Evolutionary conservation across 176 grass and related monocot genomes (phyloP), one percentile per base, ranked within the genome.

Genomic region (Aegilops speltoides): DNA sequence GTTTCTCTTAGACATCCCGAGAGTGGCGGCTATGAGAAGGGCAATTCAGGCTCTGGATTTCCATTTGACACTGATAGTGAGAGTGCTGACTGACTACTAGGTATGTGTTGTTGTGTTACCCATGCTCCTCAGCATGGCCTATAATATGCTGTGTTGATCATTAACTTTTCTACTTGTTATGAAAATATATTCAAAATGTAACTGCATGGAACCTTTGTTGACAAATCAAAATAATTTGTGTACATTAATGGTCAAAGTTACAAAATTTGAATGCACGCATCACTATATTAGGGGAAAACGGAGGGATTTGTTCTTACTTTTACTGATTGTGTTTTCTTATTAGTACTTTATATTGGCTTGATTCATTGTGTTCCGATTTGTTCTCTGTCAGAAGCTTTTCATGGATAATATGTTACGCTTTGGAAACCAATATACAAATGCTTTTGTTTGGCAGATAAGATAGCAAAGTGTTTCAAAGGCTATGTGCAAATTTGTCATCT

Each of bases 51-150:
- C 22, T 52, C 65, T 69, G 80, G 64, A 36, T 82, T 82, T 25
- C 80, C 80, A 54, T 82, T 82, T n/a, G 45, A 70, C 45, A 56
- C 65, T 31, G 62, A 48, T 67, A 50, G 24, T 52, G 63, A 37
- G 43, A 50, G 26, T 45, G 43, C 16, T 76, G 45, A 52, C 12
- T 83, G 54, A 71, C 22, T 5, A 73, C 22, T 73, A 43, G 69
- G 69, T 73, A 41, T 73, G 69, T 7, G n/a, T 41, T 14, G 38
- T 40, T 38, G 22, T 71, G 68, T 16, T 40, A 40, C n/a, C 68
- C 36, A 37, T 37, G 32, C 34, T 70, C 67, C 20, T 37, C 17
- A 37, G 17, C 22, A 20, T 13, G 34, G 34, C 10, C 19, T 40
- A 68, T 68, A 68, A 68, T 33, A 33, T 17, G 64, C 2, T 17